Evolutionary conservation across 2,329 filamentous ascomycete species (phyloP).

Genomic region (Penicillium sp.): DNA sequence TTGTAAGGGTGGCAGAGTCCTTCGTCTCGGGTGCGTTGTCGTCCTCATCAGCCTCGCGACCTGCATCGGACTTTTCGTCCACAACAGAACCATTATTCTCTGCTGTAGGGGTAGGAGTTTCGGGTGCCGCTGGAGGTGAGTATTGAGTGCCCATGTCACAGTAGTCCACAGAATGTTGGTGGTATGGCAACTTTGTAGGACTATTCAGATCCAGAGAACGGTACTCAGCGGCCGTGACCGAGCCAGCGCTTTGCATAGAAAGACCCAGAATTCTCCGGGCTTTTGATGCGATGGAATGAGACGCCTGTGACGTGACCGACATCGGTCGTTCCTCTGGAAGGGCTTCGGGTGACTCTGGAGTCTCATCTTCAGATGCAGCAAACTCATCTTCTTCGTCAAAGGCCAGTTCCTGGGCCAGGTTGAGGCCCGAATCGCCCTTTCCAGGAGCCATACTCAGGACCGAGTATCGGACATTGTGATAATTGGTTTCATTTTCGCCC

Average conservation of each 20-base stretch:
- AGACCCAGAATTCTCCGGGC: slow-evolving; percentile 49
- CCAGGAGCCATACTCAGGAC: slow-evolving; percentile 61
- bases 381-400: slow-evolving; percentile 75
- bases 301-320: slow-evolving; percentile 42
- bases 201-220: slow-evolving; percentile 33
- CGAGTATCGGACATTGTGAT: slow-evolving; percentile 69
- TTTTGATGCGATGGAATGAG: slow-evolving; percentile 38
- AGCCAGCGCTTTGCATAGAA: slow-evolving; percentile 34
- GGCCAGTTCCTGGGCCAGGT: slow-evolving; percentile 86
- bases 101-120: slow-evolving; percentile 17
- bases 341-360: slow-evolving; percentile 52
- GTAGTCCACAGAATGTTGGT: slow-evolving; percentile 55
- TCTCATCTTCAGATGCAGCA: slow-evolving; percentile 66
- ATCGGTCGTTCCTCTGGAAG: slow-evolving; percentile 46
- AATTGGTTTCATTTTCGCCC: slow-evolving; percentile 49
- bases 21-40: slow-evolving; percentile 17
- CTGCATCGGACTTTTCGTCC: slow-evolving; percentile 1
- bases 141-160: slow-evolving; percentile 78
- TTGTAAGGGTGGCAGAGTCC: slow-evolving; percentile 33
- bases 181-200: slow-evolving; percentile 51
- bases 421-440: slow-evolving; percentile 65
- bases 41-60: background rate
- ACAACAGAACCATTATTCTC: slow-evolving; percentile 20
- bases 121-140: slow-evolving; percentile 77
- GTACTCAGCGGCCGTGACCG: slow-evolving; percentile 30